A percentile compares a stretch with the other conserved stretches of the same genome.
phyloP scores from a whole-genome alignment of 2,329 filamentous ascomycete species.

The Orbilia ellipsospora region DNA sequence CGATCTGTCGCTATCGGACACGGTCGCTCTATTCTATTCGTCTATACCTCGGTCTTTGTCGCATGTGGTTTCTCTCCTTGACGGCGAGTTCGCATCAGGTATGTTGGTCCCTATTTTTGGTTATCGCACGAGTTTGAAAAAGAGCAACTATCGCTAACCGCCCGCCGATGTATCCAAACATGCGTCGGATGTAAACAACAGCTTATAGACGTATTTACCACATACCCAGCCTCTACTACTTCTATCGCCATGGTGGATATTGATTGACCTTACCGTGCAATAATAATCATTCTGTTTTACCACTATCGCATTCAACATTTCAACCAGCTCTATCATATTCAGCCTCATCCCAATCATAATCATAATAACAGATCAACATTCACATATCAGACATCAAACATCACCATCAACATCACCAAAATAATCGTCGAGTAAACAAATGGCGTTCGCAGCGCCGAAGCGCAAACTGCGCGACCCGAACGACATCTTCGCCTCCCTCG shows the following conservation, averaged over 20 bases:
- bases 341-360: not conserved
- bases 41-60: not conserved
- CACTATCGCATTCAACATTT: not conserved
- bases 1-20: conserved; percentile 19
- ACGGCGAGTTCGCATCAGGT: conserved; percentile 10
- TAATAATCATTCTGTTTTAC: not conserved
- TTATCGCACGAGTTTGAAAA: conserved; percentile 25
- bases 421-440: conserved; percentile 6
- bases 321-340: not conserved
- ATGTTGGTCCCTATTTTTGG: not conserved
- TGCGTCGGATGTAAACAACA: conserved; percentile 27
- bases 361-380: not conserved
- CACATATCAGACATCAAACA: conserved; percentile 23
- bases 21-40: not conserved
- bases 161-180: not conserved
- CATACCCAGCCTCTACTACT: not conserved
- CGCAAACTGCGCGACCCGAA: conserved; percentile 49
- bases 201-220: not conserved
- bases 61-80: conserved; percentile 12
- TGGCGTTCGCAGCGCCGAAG: conserved; percentile 40
- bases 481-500: conserved; percentile 45
- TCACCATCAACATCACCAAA: conserved; percentile 7
- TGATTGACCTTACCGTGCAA: not conserved
- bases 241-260: not conserved
- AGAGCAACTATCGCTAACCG: conserved; percentile 32